A percentile compares a stretch with the other conserved stretches of the same genome.
Conservation (phyloP, 2,329 filamentous ascomycete genomes). For the Leptographium galeiforme region DNA sequence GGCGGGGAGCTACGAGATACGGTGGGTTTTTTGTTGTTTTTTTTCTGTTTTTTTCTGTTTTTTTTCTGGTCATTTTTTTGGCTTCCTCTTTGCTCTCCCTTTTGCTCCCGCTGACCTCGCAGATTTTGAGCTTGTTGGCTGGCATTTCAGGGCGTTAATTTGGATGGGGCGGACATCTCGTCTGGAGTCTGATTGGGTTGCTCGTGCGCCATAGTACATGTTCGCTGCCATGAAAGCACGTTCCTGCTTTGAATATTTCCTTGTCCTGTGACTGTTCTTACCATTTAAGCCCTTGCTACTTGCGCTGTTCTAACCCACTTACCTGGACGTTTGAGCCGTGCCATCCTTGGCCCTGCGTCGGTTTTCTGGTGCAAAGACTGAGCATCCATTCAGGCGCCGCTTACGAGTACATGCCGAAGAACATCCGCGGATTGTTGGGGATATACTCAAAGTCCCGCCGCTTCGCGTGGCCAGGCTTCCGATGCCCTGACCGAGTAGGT, state of each 20-base stretch:
- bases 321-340: background rate
- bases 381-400: background rate
- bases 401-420: background rate
- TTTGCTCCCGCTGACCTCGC: background rate
- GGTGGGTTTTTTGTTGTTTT: slow-evolving; percentile 32
- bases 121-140: background rate
- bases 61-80: too few species aligned
- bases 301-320: background rate
- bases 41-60: too few species aligned
- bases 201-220: background rate
- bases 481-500: too few species aligned
- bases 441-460: too few species aligned
- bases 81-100: too few species aligned
- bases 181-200: background rate
- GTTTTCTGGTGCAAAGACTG: too few species aligned
- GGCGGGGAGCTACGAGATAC: slow-evolving; percentile 93
- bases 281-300: background rate
- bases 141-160: background rate
- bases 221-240: background rate
- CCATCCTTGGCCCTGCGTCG: too few species aligned
- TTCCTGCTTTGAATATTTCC: background rate
- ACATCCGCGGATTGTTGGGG: background rate
- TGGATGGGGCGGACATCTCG: background rate
- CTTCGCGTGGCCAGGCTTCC: too few species aligned
- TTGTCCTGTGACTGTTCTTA: background rate